A percentile compares a stretch with the other conserved stretches of the same genome.
Evolutionary conservation across 495 filamentous ascomycete species (phyloP).

Genomic region (Podospora conica): DNA sequence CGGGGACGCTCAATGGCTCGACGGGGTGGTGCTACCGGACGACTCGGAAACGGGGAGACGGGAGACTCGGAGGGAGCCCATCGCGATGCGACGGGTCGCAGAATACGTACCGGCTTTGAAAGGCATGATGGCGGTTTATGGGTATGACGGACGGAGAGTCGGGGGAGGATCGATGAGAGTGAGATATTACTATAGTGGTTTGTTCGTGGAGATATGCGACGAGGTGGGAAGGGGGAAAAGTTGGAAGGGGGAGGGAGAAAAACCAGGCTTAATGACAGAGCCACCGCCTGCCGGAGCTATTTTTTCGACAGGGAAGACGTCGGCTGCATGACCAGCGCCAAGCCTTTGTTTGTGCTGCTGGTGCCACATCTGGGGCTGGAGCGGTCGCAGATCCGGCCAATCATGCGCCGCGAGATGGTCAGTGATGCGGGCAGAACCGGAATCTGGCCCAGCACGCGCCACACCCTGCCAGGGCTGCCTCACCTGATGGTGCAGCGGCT

Average conservation of each 20-base stretch:
- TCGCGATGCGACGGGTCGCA: not conserved
- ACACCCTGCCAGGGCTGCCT: not conserved
- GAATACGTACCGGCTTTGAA: slow-evolving; percentile 37
- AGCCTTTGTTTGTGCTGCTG: slow-evolving; percentile 4
- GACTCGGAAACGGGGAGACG: slow-evolving; percentile 3
- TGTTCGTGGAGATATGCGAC: not conserved
- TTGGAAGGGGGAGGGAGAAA: slow-evolving; percentile 2
- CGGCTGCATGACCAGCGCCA: slow-evolving; percentile 21
- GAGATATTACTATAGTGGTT: not conserved
- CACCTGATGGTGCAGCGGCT: not conserved
- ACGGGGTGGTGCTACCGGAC: slow-evolving; percentile 1
- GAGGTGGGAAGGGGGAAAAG: not conserved
- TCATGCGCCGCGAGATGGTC: slow-evolving; percentile 19
- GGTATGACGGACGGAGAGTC: slow-evolving; percentile 1
- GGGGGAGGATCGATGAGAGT: not conserved
- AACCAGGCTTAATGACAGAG: slow-evolving; percentile 3
- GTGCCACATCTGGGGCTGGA: slow-evolving; percentile 27
- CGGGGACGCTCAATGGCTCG: slow-evolving; percentile 18
- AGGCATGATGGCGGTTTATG: slow-evolving; percentile 37
- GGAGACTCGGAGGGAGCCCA: slow-evolving; percentile 5
- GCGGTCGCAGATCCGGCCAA: slow-evolving; percentile 17
- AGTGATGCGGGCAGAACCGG: slow-evolving; percentile 27
- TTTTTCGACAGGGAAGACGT: slow-evolving; percentile 5
- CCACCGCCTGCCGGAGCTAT: slow-evolving; percentile 5
- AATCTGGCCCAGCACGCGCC: slow-evolving; percentile 13